Conservation (phyloP, 2,329 filamentous ascomycete genomes). For the Alternaria dauci region DNA sequence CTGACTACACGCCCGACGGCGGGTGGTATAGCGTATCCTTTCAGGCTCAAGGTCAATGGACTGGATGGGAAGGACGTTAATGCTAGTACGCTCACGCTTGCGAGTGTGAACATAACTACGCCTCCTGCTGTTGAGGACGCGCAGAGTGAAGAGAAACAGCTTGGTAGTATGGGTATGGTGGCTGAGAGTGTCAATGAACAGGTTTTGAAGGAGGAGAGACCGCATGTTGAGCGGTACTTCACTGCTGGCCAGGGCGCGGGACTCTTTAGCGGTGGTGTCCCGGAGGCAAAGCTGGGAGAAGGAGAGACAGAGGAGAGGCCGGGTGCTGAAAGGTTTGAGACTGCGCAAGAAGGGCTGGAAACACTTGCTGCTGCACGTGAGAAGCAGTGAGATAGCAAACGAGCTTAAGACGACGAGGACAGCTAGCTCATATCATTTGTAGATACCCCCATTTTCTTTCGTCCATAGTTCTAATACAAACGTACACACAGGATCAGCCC, state of each 20-base stretch:
- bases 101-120: conserved; percentile 44
- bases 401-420: neutral
- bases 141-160: conserved; percentile 18
- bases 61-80: conserved; percentile 59
- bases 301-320: conserved; percentile 31
- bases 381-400: neutral
- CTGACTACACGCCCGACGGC: conserved; percentile 71
- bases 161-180: conserved; percentile 7
- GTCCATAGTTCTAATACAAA: neutral
- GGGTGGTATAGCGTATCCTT: conserved; percentile 75
- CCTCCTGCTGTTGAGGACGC: conserved; percentile 31
- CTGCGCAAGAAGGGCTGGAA: conserved; percentile 51
- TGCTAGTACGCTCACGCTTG: conserved; percentile 74
- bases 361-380: conserved; percentile 10
- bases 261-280: conserved; percentile 26
- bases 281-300: neutral
- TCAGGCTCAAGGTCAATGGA: conserved; percentile 67
- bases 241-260: conserved; percentile 55
- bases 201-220: conserved; percentile 21
- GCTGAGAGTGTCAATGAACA: conserved; percentile 13
- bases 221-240: conserved; percentile 62
- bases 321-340: conserved; percentile 65
- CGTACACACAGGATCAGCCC: neutral
- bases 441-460: conserved; percentile 9
- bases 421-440: neutral